These are phyloP conservation scores for Scheffersomyces ergatensis DNA, from an alignment of 805 yeast species.

Conservation along the genomic window DNA sequence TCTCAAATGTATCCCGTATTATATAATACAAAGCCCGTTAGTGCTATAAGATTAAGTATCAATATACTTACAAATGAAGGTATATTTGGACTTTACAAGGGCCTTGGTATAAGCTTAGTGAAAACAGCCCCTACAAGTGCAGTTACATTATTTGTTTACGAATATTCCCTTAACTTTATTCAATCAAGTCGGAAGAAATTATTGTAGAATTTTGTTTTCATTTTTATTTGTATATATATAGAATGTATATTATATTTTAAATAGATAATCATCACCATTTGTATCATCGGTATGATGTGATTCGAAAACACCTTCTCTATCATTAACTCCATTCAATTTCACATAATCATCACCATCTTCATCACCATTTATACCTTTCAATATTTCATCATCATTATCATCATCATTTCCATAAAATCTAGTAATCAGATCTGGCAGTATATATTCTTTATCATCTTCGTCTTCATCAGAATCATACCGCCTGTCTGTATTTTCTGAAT, in stretches of 20 bases:
- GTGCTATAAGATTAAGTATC: conserved; percentile 21
- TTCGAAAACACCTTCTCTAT: conserved; percentile 10
- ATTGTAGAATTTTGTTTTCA: neutral
- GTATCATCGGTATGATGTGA: conserved; percentile 20
- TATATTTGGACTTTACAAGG: conserved; percentile 65
- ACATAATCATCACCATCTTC: conserved; percentile 28
- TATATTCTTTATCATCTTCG: conserved; percentile 33
- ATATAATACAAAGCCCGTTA: conserved; percentile 7
- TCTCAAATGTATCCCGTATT: conserved; percentile 53
- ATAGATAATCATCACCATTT: conserved; percentile 31
- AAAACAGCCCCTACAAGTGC: conserved; percentile 83
- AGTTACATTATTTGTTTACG: conserved; percentile 65
- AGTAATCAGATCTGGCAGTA: conserved; percentile 40
- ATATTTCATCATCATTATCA: conserved; percentile 17
- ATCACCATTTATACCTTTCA: conserved; percentile 14
- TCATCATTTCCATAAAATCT: conserved; percentile 22
- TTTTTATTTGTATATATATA: neutral
- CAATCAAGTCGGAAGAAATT: conserved; percentile 2
- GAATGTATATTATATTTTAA: conserved; percentile 12
- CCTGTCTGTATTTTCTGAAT: conserved; percentile 12
- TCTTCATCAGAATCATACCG: conserved; percentile 16
- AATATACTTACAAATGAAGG: conserved; percentile 59
- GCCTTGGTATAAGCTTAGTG: conserved; percentile 64
- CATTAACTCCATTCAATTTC: conserved; percentile 13
- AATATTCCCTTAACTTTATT: conserved; percentile 26